phyloP scores from a whole-genome alignment of 441 rosid genomes.

The Mallotus japonicus region DNA sequence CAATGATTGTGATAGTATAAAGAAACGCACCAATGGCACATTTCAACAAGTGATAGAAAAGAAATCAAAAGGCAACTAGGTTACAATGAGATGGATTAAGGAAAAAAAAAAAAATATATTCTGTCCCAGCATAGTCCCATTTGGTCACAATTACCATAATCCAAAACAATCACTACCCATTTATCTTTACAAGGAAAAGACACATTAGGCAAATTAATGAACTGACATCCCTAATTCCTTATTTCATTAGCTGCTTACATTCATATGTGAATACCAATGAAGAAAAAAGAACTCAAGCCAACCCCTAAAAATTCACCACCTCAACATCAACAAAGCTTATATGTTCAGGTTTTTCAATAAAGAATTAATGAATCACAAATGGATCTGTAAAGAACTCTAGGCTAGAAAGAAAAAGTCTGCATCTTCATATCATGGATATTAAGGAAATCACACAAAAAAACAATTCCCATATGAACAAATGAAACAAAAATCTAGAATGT shows the following conservation, averaged over 20 bases:
- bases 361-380: conserved; percentile 14
- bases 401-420: conserved; percentile 20
- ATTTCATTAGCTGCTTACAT: background rate
- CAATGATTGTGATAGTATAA: background rate
- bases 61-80: background rate
- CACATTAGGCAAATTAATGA: background rate
- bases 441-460: conserved; percentile 37
- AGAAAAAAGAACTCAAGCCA: background rate
- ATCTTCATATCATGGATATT: conserved; percentile 32
- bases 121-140: background rate
- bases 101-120: background rate
- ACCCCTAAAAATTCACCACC: background rate
- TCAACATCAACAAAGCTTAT: background rate
- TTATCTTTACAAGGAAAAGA: background rate
- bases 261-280: background rate
- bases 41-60: conserved; percentile 2
- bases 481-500: conserved; percentile 43
- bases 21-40: background rate
- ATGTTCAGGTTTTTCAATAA: conserved; percentile 4
- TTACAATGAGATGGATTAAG: background rate
- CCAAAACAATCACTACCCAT: background rate
- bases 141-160: background rate
- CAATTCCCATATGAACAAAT: conserved; percentile 53
- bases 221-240: background rate
- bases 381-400: background rate